Percentiles rank a stretch among this genome's conserved stretches.
Evolutionary conservation across 108 stramenopile genomes (phyloP).

Genomic region (Nitzschia inconspicua): DNA sequence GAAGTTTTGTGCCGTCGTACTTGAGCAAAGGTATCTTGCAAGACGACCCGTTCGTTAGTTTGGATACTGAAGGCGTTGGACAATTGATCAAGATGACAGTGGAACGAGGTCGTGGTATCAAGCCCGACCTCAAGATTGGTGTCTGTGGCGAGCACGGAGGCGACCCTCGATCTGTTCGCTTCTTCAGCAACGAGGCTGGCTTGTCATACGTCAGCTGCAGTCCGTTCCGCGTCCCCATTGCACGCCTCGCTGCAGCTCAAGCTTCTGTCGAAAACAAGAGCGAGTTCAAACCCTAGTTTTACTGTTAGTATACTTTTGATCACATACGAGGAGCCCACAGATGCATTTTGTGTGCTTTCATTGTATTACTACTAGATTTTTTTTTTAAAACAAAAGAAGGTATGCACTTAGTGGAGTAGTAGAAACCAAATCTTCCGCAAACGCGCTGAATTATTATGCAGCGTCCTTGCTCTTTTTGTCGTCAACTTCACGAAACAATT

Average conservation of each 20-base stretch:
- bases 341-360: too few species aligned
- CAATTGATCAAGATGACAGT: slow-evolving; percentile 56
- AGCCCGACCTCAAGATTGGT: slow-evolving; percentile 55
- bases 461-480: too few species aligned
- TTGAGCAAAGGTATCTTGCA: slow-evolving; percentile 54
- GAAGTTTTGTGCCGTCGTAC: slow-evolving; percentile 70
- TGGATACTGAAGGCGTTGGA: slow-evolving; percentile 78
- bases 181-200: slow-evolving; percentile 57
- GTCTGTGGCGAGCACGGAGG: slow-evolving; percentile 86
- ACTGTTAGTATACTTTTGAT: too few species aligned
- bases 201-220: slow-evolving; percentile 82
- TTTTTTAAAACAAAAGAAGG: too few species aligned
- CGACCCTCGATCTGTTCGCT: slow-evolving; percentile 64
- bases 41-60: slow-evolving; percentile 78
- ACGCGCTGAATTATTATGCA: too few species aligned
- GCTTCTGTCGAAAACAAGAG: slow-evolving; percentile 30
- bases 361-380: too few species aligned
- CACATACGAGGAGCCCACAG: too few species aligned
- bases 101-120: slow-evolving; percentile 39
- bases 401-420: too few species aligned
- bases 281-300: too few species aligned
- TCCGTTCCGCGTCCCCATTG: slow-evolving; percentile 80
- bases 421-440: too few species aligned
- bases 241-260: slow-evolving; percentile 69
- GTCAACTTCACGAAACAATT: too few species aligned